A percentile compares a stretch with the other conserved stretches of the same genome.
These are phyloP conservation scores for Globisporangium abappressorium DNA, from an alignment of 352 stramenopile species.

Conservation along the genomic window DNA sequence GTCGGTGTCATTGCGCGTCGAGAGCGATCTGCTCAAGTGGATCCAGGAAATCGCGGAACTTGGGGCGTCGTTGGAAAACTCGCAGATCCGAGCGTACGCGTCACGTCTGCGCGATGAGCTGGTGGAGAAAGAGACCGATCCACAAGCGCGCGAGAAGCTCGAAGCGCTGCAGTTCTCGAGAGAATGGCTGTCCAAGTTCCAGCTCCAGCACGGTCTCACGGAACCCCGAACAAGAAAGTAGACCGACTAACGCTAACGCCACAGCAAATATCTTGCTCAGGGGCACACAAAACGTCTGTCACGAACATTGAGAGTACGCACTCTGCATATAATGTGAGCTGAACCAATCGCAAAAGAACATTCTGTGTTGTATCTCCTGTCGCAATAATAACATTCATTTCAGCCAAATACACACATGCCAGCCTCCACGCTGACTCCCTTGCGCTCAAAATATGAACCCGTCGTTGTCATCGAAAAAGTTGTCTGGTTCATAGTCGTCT, in stretches of 20 bases:
- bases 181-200: conserved; percentile 10
- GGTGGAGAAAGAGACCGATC: conserved; percentile 3
- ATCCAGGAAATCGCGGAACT: not conserved
- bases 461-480: conserved; percentile 17
- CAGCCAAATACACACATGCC: too few species aligned
- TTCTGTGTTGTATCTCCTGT: not conserved
- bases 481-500: conserved; percentile 10
- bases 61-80: not conserved
- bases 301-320: too few species aligned
- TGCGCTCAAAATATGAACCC: not conserved
- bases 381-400: not conserved
- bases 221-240: not conserved
- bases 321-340: not conserved
- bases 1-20: conserved; percentile 2
- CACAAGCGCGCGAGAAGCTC: conserved; percentile 12
- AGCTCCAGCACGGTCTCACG: not conserved
- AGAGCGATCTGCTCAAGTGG: conserved; percentile 6
- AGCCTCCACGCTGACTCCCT: too few species aligned
- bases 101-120: conserved; percentile 5
- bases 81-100: conserved; percentile 11
- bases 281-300: not conserved
- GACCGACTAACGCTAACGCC: not conserved
- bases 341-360: too few species aligned
- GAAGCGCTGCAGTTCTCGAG: conserved; percentile 9
- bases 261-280: not conserved